A percentile compares a stretch with the other conserved stretches of the same genome.
Evolutionary conservation across 1,139 yeast genomes (phyloP).

Genomic region (Geotrichum carabidarum): DNA sequence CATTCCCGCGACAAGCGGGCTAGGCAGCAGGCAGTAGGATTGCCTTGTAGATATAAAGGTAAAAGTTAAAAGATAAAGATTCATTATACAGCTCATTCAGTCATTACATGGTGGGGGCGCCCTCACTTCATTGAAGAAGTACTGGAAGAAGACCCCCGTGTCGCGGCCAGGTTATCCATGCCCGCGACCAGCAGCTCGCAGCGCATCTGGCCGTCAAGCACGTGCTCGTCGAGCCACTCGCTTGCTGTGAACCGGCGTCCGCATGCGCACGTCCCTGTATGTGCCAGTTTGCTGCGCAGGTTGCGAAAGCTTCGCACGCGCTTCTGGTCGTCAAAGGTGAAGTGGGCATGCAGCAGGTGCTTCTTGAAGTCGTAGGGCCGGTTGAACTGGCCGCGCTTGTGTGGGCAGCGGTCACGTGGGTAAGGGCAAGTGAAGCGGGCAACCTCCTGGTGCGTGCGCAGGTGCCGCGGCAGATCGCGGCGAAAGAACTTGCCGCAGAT

Average conservation of each 20-base stretch:
- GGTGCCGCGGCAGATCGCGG: slow-evolving; percentile 62
- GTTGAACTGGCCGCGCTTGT: slow-evolving; percentile 59
- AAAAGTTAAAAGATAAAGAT: too few relatives aligned
- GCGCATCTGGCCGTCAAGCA: slow-evolving; percentile 36
- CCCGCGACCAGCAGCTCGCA: slow-evolving; percentile 21
- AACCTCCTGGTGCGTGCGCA: slow-evolving; percentile 59
- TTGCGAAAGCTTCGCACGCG: slow-evolving; percentile 47
- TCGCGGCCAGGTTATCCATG: background rate
- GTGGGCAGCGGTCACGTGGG: slow-evolving; percentile 53
- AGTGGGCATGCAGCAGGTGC: slow-evolving; percentile 60
- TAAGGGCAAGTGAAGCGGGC: slow-evolving; percentile 58
- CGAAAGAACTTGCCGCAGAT: slow-evolving; percentile 54
- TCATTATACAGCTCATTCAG: too few relatives aligned
- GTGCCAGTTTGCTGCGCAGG: slow-evolving; percentile 50
- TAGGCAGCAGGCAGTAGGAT: too few relatives aligned
- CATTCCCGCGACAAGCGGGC: too few relatives aligned
- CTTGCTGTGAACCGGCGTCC: slow-evolving; percentile 49
- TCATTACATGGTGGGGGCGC: background rate
- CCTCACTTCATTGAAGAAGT: background rate
- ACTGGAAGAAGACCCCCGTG: slow-evolving; percentile 1
- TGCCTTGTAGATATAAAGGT: too few relatives aligned
- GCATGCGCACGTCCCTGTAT: slow-evolving; percentile 55
- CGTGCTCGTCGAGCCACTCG: slow-evolving; percentile 56
- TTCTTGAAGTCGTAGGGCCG: slow-evolving; percentile 67
- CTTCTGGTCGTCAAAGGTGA: slow-evolving; percentile 46